Evolutionary conservation across 495 filamentous ascomycete genomes (phyloP), one percentile per base, ranked within the genome.

Genomic region (Podospora anserina): DNA sequence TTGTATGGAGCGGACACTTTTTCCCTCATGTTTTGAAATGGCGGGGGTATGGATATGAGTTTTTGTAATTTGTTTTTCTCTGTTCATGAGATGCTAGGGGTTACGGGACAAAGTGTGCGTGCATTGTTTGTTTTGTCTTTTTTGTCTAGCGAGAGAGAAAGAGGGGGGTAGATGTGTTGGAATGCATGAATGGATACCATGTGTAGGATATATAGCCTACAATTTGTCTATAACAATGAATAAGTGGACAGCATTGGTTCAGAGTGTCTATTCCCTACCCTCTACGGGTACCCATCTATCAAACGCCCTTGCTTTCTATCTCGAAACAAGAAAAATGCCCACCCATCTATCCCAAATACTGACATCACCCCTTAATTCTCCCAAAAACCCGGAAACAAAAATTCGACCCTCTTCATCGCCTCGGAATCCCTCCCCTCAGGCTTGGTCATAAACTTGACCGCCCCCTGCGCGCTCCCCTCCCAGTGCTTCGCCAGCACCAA

Each of bases 401-500:
- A 97, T 75, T 89, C 82, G 62, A 94, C 79, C 80, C 87, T 88
- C 84, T 89, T 87, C 74, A 86, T 77, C 7, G 86, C 87, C 78
- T 91, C 89, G 0, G 83, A 82, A 54, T 82, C 82, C 72, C 90
- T 84, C 59, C 89, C 85, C 16, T 84, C 81, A 65, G 84, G 84
- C 68, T 90, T 86, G 56, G 91, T 93, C 80, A 88, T 92, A 70
- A 91, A 92, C 79, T 89, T 89, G 71, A 91, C 79, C 20, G 88
- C 88, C 49, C 86, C 88, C 74, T 85, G 87, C 60, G 82, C 87
- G 63, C 80, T 78, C 27, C 88, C 88, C 65, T 82, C 84, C 80
- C 89, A 87, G 76, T 92, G 88, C 84, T 91, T 93, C n/a, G 89
- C 94, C 69, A 84, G 78, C 20, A 97, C 87, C 66, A 94, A 78